phyloP scores from a whole-genome alignment of 306 rosid genomes.

The Cucurbita ficifolia region DNA sequence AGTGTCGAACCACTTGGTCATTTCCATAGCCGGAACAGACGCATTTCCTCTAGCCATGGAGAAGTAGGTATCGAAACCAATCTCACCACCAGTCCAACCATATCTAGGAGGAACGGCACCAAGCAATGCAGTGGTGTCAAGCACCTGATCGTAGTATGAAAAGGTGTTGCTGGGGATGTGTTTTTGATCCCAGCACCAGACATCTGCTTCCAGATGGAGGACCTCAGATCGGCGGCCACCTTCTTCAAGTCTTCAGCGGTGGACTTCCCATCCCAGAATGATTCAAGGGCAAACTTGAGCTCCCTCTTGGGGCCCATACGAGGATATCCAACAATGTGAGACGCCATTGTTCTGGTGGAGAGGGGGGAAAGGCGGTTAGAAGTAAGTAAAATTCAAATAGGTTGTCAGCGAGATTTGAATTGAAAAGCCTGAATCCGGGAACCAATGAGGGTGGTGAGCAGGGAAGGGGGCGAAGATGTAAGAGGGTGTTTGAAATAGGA shows the following conservation, averaged over 20 bases:
- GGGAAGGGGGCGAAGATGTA: not conserved
- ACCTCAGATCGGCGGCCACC: conserved; percentile 48
- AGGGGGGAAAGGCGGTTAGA: not conserved
- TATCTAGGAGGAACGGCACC: conserved; percentile 81
- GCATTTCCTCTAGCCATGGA: conserved; percentile 89
- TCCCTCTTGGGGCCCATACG: conserved; percentile 87
- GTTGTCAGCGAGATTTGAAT: not conserved
- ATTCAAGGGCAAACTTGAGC: conserved; percentile 63
- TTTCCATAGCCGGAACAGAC: conserved; percentile 68
- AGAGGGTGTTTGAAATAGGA: not conserved
- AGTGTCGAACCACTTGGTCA: conserved; percentile 91
- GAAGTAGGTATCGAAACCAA: conserved; percentile 59
- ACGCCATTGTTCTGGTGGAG: conserved; percentile 45
- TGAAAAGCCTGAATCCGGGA: not conserved
- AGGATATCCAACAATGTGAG: conserved; percentile 82
- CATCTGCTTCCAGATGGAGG: conserved; percentile 77
- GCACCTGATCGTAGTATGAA: conserved; percentile 73
- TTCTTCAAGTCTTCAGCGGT: conserved; percentile 43
- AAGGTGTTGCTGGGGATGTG: conserved; percentile 75
- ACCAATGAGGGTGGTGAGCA: not conserved
- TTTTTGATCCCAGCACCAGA: conserved; percentile 46
- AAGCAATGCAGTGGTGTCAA: conserved; percentile 74
- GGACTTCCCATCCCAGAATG: conserved; percentile 83
- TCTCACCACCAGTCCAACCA: conserved; percentile 54
- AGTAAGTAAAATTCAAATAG: not conserved